phyloP scores from a whole-genome alignment of 805 yeast genomes.

The Monosporozyma servazzii region DNA sequence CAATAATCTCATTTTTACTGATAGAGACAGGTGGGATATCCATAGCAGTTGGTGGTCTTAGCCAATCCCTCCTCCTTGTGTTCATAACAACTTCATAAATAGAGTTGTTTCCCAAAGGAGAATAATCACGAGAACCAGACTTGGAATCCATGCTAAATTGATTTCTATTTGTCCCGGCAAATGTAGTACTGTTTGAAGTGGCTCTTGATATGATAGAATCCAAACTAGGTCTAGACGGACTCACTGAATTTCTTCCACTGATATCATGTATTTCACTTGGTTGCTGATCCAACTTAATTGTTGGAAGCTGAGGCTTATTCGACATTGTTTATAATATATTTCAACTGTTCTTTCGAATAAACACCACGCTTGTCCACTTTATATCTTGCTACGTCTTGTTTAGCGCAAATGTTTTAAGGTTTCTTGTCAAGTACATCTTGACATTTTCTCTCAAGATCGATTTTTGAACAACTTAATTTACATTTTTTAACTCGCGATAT shows the following conservation, averaged over 20 bases:
- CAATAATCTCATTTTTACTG: slow-evolving; percentile 37
- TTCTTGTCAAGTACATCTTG: not conserved
- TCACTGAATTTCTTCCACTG: not conserved
- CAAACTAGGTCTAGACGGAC: slow-evolving; percentile 5
- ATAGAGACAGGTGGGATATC: slow-evolving; percentile 82
- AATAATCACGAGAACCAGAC: slow-evolving; percentile 27
- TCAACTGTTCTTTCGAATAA: not conserved
- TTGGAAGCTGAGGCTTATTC: not conserved
- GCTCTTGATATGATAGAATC: slow-evolving; percentile 7
- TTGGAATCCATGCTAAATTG: slow-evolving; percentile 7
- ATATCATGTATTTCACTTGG: not conserved
- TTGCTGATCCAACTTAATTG: not conserved
- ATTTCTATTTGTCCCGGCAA: slow-evolving; percentile 4
- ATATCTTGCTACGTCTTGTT: not conserved
- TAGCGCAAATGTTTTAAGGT: not conserved
- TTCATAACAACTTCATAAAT: slow-evolving; percentile 59
- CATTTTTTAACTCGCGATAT: not conserved
- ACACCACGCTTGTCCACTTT: not conserved
- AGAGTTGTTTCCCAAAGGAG: slow-evolving; percentile 43
- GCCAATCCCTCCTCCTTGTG: slow-evolving; percentile 30
- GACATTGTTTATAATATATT: not conserved
- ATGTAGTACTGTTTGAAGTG: slow-evolving; percentile 5
- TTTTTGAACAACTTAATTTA: not conserved
- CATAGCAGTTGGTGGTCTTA: slow-evolving; percentile 59
- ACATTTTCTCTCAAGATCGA: not conserved